These are phyloP conservation scores for Fusarium nurragi DNA, from an alignment of 2,329 filamentous ascomycete genomes.

Conservation along the genomic window DNA sequence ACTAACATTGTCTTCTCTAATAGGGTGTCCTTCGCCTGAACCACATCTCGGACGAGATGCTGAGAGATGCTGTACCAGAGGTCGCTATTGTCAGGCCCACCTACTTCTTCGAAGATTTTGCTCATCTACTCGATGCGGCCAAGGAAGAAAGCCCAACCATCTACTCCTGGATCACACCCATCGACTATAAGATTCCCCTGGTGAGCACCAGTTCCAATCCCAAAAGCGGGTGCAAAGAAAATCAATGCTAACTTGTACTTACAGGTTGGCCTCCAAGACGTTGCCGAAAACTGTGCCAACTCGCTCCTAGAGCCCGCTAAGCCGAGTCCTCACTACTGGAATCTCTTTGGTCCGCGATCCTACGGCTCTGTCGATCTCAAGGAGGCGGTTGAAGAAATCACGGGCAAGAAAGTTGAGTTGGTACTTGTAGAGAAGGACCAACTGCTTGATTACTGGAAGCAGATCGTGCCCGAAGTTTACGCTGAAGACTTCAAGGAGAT, in stretches of 20 bases:
- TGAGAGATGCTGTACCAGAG: slow-evolving; percentile 34
- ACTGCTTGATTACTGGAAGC: slow-evolving; percentile 39
- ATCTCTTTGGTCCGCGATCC: slow-evolving; percentile 44
- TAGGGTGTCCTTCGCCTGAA: slow-evolving; percentile 44
- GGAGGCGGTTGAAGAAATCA: slow-evolving; percentile 41
- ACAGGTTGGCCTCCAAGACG: slow-evolving; percentile 46
- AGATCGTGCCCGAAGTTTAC: slow-evolving; percentile 35
- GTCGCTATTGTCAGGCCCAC: slow-evolving; percentile 34
- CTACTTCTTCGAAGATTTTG: slow-evolving; percentile 41
- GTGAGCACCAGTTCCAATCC: slow-evolving; percentile 13
- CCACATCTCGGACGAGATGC: slow-evolving; percentile 34
- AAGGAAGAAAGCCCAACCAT: slow-evolving; percentile 38
- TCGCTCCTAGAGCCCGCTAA: slow-evolving; percentile 30
- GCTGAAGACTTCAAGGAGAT: slow-evolving; percentile 46
- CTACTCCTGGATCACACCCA: slow-evolving; percentile 43
- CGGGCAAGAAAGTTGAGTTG: slow-evolving; percentile 41
- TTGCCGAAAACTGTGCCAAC: slow-evolving; percentile 42
- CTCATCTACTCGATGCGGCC: slow-evolving; percentile 28
- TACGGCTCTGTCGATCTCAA: slow-evolving; percentile 47
- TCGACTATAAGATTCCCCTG: slow-evolving; percentile 48
- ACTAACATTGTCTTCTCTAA: background rate
- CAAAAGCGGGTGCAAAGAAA: background rate
- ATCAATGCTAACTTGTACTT: background rate
- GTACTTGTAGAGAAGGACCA: slow-evolving; percentile 36
- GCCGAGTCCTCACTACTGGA: slow-evolving; percentile 30